Evolutionary conservation across 495 filamentous ascomycete species (phyloP), one percentile per base, ranked within the genome.

Genomic region (Daldinia grandis): DNA sequence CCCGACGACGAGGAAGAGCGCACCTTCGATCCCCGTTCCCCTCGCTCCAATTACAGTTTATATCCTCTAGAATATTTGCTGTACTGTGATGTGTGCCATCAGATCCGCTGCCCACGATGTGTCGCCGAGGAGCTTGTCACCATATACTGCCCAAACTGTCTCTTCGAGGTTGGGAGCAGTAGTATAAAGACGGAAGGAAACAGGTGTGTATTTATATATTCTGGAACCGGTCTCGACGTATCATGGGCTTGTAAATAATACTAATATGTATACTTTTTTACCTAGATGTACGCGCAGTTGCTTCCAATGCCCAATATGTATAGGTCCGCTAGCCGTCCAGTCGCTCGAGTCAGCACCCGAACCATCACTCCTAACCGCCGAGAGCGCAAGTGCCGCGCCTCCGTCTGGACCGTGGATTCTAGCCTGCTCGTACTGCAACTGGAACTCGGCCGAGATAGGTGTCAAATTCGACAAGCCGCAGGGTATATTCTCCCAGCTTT

Each of bases 71-170:
- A 98, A 73, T 92, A 95, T 74, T 87, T 99, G 7, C 85, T 97
- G 10, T 98, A 94, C 80, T 99, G 95, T 80, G 93, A 97, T 75
- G 96, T 98, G 77, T 99, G 95, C 77, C 93, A 95, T 69, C 90
- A 97, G 80, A 95, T 99, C 60, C 90, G 94, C 68, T 99, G 95
- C 75, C 92, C 93, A 6, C 86, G 93, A 77, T 99, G 95, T 76
- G 92, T 93, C 19, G 84, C 90, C 24, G 95, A 99, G 74, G 95
- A 99, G 80, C 92, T 97, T 44, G 89, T 96, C 54, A 93, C 91
- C 65, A 97, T 91, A 85, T 99, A 91, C 75, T 99, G 95, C 76
- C 95, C 95, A n/a, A 94, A 86, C 77, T 99, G 95, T 79, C 79
- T 98, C 62, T 98, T 98, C 73, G 95, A 99, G 80, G 93, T 95